Conservation (phyloP, 2,329 filamentous ascomycete genomes). For the Ophiostoma sp. region DNA sequence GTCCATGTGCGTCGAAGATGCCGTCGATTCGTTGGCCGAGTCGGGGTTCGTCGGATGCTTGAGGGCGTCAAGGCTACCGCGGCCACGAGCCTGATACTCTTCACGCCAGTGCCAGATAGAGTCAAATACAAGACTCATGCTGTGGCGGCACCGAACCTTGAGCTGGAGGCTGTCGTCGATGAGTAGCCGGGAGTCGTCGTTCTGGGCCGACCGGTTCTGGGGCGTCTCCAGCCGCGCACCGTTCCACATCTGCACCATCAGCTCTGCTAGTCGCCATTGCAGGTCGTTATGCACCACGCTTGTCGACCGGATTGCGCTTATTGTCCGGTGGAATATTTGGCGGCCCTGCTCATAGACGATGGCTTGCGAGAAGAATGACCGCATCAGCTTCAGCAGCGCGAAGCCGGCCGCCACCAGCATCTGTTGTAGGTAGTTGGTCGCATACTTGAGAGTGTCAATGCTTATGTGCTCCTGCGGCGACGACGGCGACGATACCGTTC, state of each 20-base stretch:
- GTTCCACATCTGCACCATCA: constrained; percentile 87
- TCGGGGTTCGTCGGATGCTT: constrained; percentile 85
- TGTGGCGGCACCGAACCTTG: constrained; percentile 77
- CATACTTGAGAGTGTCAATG: constrained; percentile 57
- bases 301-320: constrained; percentile 64
- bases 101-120: constrained; percentile 82
- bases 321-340: constrained; percentile 64
- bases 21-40: constrained; percentile 66
- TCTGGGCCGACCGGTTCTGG: constrained; percentile 41
- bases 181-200: constrained; percentile 46
- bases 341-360: constrained; percentile 64
- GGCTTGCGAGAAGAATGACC: constrained; percentile 68
- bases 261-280: constrained; percentile 71
- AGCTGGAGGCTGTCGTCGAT: constrained; percentile 70
- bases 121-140: constrained; percentile 80
- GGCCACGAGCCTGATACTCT: constrained; percentile 67
- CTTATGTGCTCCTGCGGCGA: constrained; percentile 43
- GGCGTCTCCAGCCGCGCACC: constrained; percentile 51
- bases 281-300: constrained; percentile 75
- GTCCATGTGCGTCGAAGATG: constrained; percentile 60
- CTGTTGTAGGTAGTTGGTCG: constrained; percentile 73
- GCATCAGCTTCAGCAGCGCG: constrained; percentile 70
- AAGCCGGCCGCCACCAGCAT: constrained; percentile 81
- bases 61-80: constrained; percentile 67
- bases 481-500: constrained; percentile 40